phyloP scores from a whole-genome alignment of 768 basidiomycete genomes.

The Suillus paluster region DNA sequence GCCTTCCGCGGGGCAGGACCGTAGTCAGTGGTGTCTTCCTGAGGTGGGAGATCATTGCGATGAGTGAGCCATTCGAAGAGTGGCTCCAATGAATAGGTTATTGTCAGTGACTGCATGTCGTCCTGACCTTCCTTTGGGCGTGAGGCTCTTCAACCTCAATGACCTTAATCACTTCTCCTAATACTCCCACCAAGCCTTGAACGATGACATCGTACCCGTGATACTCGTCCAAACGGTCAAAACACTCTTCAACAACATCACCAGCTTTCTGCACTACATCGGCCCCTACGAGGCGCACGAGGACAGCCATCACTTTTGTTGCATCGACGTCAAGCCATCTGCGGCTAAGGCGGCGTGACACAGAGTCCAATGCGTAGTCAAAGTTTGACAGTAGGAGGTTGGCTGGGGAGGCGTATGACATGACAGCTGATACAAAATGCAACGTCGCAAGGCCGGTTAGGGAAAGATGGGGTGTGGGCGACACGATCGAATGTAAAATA shows the following conservation, averaged over 20 bases:
- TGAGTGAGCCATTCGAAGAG: conserved; percentile 72
- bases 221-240: conserved; percentile 93
- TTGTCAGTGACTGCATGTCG: conserved; percentile 25
- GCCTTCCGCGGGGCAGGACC: conserved; percentile 62
- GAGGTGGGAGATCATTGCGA: conserved; percentile 40
- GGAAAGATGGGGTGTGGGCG: conserved; percentile 67
- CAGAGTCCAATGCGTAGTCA: conserved; percentile 92
- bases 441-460: conserved; percentile 79
- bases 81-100: conserved; percentile 43
- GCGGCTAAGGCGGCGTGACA: conserved; percentile 80
- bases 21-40: conserved; percentile 52
- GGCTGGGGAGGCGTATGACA: conserved; percentile 87
- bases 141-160: conserved; percentile 60
- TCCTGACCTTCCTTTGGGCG: conserved; percentile 19
- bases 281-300: conserved; percentile 85
- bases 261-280: conserved; percentile 88
- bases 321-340: conserved; percentile 87
- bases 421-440: conserved; percentile 66
- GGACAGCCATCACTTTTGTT: conserved; percentile 82
- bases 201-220: conserved; percentile 91
- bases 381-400: conserved; percentile 94
- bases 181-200: conserved; percentile 84
- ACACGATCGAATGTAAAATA: conserved; percentile 83
- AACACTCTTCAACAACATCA: conserved; percentile 97
- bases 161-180: conserved; percentile 83